phyloP scores from a whole-genome alignment of 352 stramenopile species.

The Globisporangium spinosum region DNA sequence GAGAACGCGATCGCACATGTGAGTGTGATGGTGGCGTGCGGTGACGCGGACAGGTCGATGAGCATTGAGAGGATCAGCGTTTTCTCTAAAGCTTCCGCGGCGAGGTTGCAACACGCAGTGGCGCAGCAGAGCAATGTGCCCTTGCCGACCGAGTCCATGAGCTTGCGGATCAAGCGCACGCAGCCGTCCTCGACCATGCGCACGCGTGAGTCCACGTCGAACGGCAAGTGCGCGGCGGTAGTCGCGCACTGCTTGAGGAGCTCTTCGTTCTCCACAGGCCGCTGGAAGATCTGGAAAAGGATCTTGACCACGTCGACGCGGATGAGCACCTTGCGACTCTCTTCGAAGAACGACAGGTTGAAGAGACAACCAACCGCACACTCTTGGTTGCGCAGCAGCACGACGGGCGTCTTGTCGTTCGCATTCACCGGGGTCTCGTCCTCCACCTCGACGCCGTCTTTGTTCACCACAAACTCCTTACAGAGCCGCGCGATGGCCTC shows the following conservation, averaged over 20 bases:
- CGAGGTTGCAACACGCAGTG: conserved; percentile 75
- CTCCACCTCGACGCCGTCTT: conserved; percentile 52
- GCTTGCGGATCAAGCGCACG: conserved; percentile 60
- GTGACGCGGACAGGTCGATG: conserved; percentile 65
- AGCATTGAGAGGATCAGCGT: conserved; percentile 72
- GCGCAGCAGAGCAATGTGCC: conserved; percentile 70
- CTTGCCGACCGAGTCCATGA: conserved; percentile 57
- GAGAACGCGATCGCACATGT: conserved; percentile 79
- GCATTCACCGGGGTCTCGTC: conserved; percentile 38
- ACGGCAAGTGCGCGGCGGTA: conserved; percentile 71
- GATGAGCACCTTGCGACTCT: conserved; percentile 61
- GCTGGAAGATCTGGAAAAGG: conserved; percentile 62
- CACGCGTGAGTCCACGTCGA: conserved; percentile 51
- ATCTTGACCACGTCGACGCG: conserved; percentile 60
- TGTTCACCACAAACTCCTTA: conserved; percentile 40
- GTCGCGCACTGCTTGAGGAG: conserved; percentile 58
- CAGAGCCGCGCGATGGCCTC: conserved; percentile 64
- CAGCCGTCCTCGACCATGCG: conserved; percentile 63
- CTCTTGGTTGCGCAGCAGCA: conserved; percentile 57
- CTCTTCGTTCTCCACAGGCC: conserved; percentile 61
- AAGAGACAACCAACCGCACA: conserved; percentile 73
- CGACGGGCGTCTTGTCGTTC: conserved; percentile 39
- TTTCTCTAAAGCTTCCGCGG: conserved; percentile 60
- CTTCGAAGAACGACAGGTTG: conserved; percentile 73
- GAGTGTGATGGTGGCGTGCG: conserved; percentile 61